These are phyloP conservation scores for Quercus phellos DNA, from an alignment of 331 rosid species.

Conservation along the genomic window DNA sequence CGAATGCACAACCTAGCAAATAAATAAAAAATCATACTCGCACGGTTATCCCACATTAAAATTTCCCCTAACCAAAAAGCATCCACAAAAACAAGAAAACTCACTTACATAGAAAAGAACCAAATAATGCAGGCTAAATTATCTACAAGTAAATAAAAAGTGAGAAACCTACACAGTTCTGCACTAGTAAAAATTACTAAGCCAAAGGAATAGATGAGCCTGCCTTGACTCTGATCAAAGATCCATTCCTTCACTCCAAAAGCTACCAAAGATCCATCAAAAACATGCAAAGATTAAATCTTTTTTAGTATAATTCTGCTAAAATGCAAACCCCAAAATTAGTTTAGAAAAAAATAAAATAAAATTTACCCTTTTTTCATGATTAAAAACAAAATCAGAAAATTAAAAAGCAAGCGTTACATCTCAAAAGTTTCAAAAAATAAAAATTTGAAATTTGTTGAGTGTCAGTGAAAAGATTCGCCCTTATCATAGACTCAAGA, in stretches of 20 bases:
- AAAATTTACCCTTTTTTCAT: background rate
- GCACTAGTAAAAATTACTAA: background rate
- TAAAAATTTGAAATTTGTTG: background rate
- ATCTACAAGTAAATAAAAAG: background rate
- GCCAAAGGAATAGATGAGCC: constrained; percentile 12
- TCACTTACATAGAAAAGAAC: background rate
- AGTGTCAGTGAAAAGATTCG: background rate
- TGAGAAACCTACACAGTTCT: background rate
- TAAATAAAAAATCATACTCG: background rate
- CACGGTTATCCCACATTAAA: constrained; percentile 4
- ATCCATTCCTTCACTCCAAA: constrained; percentile 17
- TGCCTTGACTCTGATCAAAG: constrained; percentile 15
- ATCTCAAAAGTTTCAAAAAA: background rate
- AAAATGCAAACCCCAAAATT: background rate
- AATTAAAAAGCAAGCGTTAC: background rate
- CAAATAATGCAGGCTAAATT: background rate
- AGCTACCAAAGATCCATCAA: constrained; percentile 21
- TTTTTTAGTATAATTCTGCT: constrained; percentile 10
- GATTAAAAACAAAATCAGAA: background rate
- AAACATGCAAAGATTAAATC: constrained; percentile 28
- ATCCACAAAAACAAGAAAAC: background rate
- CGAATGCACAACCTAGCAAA: constrained; percentile 28
- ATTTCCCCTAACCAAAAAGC: background rate
- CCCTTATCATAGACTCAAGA: background rate
- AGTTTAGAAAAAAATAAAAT: background rate